Conservation (phyloP, 805 yeast species). For the Saccharomycopsis lassenensis region DNA sequence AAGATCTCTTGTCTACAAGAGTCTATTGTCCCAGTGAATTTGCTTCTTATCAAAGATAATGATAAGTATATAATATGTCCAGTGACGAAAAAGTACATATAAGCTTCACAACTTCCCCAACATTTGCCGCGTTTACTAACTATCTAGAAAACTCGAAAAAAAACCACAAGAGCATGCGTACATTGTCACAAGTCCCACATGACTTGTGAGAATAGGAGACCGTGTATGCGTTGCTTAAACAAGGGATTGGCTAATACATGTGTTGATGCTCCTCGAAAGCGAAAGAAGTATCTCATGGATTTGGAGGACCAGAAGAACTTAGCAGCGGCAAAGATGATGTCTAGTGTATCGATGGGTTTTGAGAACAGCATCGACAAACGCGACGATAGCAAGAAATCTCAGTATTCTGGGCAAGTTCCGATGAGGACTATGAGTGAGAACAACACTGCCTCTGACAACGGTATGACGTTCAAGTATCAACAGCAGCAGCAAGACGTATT, state of each 20-base stretch:
- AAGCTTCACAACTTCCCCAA: too few relatives aligned
- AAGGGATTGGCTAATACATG: conserved; percentile 63
- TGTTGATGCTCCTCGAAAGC: conserved; percentile 81
- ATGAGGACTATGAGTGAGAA: too few relatives aligned
- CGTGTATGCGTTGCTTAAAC: conserved; percentile 68
- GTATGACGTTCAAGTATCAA: too few relatives aligned
- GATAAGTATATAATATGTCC: too few relatives aligned
- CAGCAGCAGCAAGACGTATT: background rate
- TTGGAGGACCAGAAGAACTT: conserved; percentile 30
- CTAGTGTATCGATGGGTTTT: background rate
- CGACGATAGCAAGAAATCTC: background rate
- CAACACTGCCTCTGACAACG: too few relatives aligned
- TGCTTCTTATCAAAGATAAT: too few relatives aligned
- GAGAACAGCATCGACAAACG: background rate
- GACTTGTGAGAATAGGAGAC: conserved; percentile 78
- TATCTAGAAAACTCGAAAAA: conserved; percentile 36
- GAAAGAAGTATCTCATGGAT: conserved; percentile 69
- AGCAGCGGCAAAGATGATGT: background rate
- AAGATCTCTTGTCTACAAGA: too few relatives aligned
- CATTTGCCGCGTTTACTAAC: background rate
- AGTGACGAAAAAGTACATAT: too few relatives aligned
- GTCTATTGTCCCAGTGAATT: too few relatives aligned
- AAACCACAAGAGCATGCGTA: conserved; percentile 79
- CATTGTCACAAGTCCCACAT: conserved; percentile 88
- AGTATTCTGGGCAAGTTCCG: too few relatives aligned